A percentile compares a stretch with the other conserved stretches of the same genome.
phyloP scores from a whole-genome alignment of 306 rosid genomes.

The Prunus fruticosa region DNA sequence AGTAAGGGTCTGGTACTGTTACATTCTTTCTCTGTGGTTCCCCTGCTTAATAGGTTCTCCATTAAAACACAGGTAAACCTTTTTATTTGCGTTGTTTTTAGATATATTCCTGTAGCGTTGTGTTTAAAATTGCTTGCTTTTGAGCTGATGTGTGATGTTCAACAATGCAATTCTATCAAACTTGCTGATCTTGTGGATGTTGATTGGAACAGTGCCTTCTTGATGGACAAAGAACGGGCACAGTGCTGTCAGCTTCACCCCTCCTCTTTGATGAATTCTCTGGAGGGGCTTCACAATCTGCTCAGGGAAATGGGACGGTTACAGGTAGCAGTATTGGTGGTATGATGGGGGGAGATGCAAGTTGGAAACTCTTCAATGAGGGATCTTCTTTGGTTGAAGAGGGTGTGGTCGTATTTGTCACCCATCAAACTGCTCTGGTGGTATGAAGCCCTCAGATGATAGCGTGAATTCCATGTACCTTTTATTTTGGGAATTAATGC shows the following conservation, averaged over 20 bases:
- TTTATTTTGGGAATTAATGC: constrained; percentile 29
- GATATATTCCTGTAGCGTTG: constrained; percentile 17
- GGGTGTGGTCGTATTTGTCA: constrained; percentile 92
- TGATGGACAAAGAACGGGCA: constrained; percentile 92
- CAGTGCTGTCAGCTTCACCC: constrained; percentile 86
- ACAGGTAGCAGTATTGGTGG: constrained; percentile 82
- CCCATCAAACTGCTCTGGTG: constrained; percentile 93
- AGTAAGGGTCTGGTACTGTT: constrained; percentile 87
- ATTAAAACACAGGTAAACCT: constrained; percentile 77
- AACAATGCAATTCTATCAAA: constrained; percentile 17
- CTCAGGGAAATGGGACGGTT: constrained; percentile 52
- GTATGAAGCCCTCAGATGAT: constrained; percentile 68
- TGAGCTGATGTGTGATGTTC: constrained; percentile 9
- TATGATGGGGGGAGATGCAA: constrained; percentile 97
- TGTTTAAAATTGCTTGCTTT: constrained; percentile 9
- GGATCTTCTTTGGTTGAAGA: constrained; percentile 80
- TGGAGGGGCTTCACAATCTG: constrained; percentile 56
- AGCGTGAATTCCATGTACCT: constrained; percentile 33
- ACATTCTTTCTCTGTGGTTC: constrained; percentile 72
- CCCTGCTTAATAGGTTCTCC: constrained; percentile 69
- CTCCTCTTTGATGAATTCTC: constrained; percentile 65
- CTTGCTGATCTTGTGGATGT: constrained; percentile 37
- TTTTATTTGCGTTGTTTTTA: constrained; percentile 16
- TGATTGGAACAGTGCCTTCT: constrained; percentile 76
- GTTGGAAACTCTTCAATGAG: constrained; percentile 97